A percentile compares a stretch with the other conserved stretches of the same genome.
These are phyloP conservation scores for Xerocomus spinulosus DNA, from an alignment of 768 basidiomycete species.

Conservation along the genomic window DNA sequence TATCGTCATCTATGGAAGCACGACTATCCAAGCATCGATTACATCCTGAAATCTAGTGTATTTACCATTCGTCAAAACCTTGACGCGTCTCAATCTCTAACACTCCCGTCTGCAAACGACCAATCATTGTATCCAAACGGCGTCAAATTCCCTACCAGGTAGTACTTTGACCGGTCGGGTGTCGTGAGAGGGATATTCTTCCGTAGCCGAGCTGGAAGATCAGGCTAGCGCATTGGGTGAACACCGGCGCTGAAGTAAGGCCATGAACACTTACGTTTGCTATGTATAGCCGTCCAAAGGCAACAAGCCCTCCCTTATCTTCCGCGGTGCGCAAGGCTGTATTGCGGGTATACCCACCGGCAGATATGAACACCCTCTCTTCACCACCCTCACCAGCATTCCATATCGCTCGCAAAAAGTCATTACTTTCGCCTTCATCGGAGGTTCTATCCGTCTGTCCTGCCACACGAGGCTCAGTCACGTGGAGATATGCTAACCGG, in stretches of 20 bases:
- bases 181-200: background rate
- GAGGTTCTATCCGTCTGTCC: no score
- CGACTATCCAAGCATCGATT: no score
- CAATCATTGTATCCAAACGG: background rate
- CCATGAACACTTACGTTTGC: background rate
- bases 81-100: background rate
- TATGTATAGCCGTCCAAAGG: background rate
- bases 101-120: background rate
- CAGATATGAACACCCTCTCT: background rate
- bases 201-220: background rate
- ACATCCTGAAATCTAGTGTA: no score
- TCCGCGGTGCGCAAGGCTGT: no score
- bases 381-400: background rate
- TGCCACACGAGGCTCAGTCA: background rate
- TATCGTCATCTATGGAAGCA: no score
- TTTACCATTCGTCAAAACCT: no score
- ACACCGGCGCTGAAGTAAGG: background rate
- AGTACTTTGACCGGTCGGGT: background rate
- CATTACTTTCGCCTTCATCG: background rate
- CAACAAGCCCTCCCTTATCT: no score
- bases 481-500: background rate
- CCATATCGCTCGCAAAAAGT: no score
- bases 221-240: no score
- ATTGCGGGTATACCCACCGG: background rate
- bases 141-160: background rate